Percentiles rank a stretch among this genome's conserved stretches.
Evolutionary conservation across 495 filamentous ascomycete species (phyloP).

Genomic region (Cryomyces antarcticus): DNA sequence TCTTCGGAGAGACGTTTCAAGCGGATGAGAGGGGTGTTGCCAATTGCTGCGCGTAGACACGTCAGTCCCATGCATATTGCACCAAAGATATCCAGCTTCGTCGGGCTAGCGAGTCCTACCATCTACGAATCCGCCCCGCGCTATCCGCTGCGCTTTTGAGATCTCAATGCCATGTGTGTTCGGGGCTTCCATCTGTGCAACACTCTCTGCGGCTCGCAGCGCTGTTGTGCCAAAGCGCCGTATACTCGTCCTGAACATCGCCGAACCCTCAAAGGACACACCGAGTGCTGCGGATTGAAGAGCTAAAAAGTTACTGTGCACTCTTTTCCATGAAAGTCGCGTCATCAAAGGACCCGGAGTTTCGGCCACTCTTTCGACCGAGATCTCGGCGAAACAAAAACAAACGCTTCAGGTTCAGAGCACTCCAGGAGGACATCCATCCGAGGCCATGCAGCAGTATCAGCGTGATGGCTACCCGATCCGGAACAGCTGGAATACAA

Average conservation of each 20-base stretch:
- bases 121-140: constrained; percentile 58
- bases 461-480: no score
- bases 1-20: constrained; percentile 73
- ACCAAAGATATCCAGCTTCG: no score
- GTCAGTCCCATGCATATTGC: background rate
- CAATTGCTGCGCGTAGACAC: constrained; percentile 45
- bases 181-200: constrained; percentile 25
- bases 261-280: background rate
- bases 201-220: constrained; percentile 25
- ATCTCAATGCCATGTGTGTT: constrained; percentile 42
- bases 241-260: constrained; percentile 36
- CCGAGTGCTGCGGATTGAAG: no score
- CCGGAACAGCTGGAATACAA: no score
- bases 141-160: constrained; percentile 65
- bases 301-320: no score
- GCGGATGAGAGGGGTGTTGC: constrained; percentile 86
- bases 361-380: no score
- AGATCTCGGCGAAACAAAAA: no score
- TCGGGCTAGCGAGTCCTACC: constrained; percentile 30
- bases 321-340: no score
- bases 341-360: no score
- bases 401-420: no score
- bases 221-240: constrained; percentile 37
- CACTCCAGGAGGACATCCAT: no score
- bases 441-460: no score